These are phyloP conservation scores for Corniculantispora saksenae DNA, from an alignment of 2,329 filamentous ascomycete genomes.

Conservation along the genomic window DNA sequence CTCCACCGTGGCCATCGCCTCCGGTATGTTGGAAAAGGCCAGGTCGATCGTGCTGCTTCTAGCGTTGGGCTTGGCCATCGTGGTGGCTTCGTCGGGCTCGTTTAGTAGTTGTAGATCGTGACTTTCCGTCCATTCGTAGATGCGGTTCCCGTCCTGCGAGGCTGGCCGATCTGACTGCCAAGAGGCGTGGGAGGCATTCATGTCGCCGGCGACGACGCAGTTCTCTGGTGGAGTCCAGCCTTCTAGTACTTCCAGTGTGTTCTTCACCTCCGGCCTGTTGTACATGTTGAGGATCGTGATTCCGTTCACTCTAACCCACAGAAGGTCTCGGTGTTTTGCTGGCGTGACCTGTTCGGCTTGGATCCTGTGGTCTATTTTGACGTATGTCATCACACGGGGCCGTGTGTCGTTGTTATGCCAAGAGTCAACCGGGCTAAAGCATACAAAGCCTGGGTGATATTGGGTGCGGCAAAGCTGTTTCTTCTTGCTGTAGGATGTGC, in stretches of 20 bases:
- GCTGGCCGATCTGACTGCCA: too few relatives aligned
- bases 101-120: too few relatives aligned
- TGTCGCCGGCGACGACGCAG: background rate
- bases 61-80: too few relatives aligned
- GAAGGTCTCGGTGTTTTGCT: background rate
- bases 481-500: background rate
- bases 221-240: background rate
- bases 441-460: conserved; percentile 6
- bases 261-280: background rate
- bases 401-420: background rate
- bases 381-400: background rate
- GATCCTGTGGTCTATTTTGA: background rate
- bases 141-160: too few relatives aligned
- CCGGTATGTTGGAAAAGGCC: too few relatives aligned
- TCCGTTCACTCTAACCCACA: conserved; percentile 5
- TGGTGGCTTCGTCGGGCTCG: too few relatives aligned
- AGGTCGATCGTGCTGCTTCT: too few relatives aligned
- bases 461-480: background rate
- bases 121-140: too few relatives aligned
- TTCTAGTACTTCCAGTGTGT: background rate
- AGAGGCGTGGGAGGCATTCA: background rate
- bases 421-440: background rate
- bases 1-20: too few relatives aligned
- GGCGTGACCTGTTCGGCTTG: background rate
- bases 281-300: background rate